Conservation (phyloP, 257 asterid genomes). For the Primulina huaijiensis region DNA sequence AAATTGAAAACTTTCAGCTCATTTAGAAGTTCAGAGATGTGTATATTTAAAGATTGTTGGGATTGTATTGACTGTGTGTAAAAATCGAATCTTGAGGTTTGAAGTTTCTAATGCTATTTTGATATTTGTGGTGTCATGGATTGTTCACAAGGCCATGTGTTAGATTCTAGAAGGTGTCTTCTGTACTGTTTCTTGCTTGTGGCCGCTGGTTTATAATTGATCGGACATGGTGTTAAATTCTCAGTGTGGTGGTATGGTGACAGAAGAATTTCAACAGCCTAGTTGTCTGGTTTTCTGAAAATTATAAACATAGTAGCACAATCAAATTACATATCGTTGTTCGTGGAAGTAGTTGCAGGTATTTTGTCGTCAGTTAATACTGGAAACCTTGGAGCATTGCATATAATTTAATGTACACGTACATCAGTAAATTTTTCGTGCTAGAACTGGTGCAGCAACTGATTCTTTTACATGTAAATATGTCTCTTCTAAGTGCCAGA, state of each 20-base stretch:
- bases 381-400: slow-evolving; percentile 5
- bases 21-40: slow-evolving; percentile 15
- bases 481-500: background rate
- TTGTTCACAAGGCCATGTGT: background rate
- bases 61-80: slow-evolving; percentile 17
- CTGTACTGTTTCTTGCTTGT: slow-evolving; percentile 13
- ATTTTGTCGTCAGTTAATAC: background rate
- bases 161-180: slow-evolving; percentile 16
- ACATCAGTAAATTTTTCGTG: too few species aligned
- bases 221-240: too few species aligned
- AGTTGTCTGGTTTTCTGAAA: background rate
- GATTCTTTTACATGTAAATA: background rate
- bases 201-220: background rate
- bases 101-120: slow-evolving; percentile 12
- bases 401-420: background rate
- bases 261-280: too few species aligned
- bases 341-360: slow-evolving; percentile 5
- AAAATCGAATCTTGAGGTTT: slow-evolving; percentile 7
- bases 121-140: slow-evolving; percentile 12
- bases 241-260: too few species aligned
- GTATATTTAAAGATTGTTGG: slow-evolving; percentile 4
- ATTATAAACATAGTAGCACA: background rate
- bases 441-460: slow-evolving; percentile 9
- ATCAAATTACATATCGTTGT: background rate
- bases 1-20: slow-evolving; percentile 16